Percentiles rank a stretch among this genome's conserved stretches.
phyloP scores from a whole-genome alignment of 257 asterid genomes.

The Anisodus acutangulus region DNA sequence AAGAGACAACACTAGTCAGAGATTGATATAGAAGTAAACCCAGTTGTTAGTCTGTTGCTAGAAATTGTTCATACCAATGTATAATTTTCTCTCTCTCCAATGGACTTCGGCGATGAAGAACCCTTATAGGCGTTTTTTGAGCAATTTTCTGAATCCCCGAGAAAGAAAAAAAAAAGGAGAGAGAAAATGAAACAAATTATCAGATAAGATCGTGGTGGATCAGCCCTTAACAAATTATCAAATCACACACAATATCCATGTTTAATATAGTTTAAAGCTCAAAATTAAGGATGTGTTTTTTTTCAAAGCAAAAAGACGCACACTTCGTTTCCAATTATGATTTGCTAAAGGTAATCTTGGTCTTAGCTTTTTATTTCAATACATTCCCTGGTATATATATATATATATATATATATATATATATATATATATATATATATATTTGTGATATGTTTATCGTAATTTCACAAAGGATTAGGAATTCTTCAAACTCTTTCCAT shows the following conservation, averaged over 20 bases:
- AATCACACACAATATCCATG: not conserved
- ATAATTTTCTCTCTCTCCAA: slow-evolving; percentile 76
- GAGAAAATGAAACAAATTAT: not conserved
- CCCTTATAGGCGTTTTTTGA: slow-evolving; percentile 97
- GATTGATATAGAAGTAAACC: not conserved
- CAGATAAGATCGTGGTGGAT: not conserved
- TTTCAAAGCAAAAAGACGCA: not conserved
- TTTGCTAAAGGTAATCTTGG: not conserved
- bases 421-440: too few relatives aligned
- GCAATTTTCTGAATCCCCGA: slow-evolving; percentile 56
- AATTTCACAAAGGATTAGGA: not conserved
- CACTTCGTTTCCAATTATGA: not conserved
- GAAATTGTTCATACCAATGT: slow-evolving; percentile 64
- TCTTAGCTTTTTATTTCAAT: slow-evolving; percentile 1
- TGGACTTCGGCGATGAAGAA: slow-evolving; percentile 98
- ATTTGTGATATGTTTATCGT: not conserved
- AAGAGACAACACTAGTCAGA: slow-evolving; percentile 33
- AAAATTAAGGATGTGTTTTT: not conserved
- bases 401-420: too few relatives aligned
- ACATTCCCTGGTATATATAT: not conserved
- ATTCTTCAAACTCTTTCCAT: slow-evolving; percentile 18
- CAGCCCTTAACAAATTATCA: not conserved
- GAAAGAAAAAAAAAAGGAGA: slow-evolving; percentile 33
- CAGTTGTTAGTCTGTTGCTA: slow-evolving; percentile 23
- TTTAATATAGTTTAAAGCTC: not conserved